These are phyloP conservation scores for Calendula officinalis DNA, from an alignment of 129 eudicot species.

Conservation along the genomic window DNA sequence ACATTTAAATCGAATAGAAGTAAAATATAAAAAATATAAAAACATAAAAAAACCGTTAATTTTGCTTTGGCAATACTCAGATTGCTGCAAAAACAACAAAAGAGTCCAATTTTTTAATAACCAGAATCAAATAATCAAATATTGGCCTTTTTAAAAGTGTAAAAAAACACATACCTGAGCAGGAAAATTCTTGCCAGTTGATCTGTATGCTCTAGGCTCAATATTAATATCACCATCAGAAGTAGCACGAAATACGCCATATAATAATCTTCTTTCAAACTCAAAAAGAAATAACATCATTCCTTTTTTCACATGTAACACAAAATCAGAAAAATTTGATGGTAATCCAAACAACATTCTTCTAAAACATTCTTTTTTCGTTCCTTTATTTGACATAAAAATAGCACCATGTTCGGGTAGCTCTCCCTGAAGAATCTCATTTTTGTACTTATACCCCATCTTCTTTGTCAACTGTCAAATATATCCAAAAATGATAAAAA, in stretches of 20 bases:
- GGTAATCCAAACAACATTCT: conserved; percentile 62
- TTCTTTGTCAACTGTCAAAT: conserved; percentile 35
- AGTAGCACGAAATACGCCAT: conserved; percentile 75
- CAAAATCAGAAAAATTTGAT: conserved; percentile 48
- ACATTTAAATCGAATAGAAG: conserved; percentile 20
- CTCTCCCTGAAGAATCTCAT: conserved; percentile 32
- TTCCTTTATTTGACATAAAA: conserved; percentile 56
- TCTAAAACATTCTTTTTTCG: conserved; percentile 56
- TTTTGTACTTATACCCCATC: conserved; percentile 28
- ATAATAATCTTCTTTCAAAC: conserved; percentile 49
- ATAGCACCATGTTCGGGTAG: conserved; percentile 72
- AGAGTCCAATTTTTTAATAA: neutral
- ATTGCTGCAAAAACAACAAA: conserved; percentile 1
- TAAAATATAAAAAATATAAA: neutral
- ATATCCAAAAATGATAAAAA: conserved; percentile 19
- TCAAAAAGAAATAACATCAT: conserved; percentile 82
- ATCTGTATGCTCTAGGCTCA: conserved; percentile 50
- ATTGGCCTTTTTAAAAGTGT: no score
- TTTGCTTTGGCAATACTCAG: conserved; percentile 4
- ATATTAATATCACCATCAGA: conserved; percentile 73
- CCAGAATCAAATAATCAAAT: neutral
- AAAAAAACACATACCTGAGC: conserved; percentile 61
- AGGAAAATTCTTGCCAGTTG: conserved; percentile 53
- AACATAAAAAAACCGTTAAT: neutral
- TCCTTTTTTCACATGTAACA: conserved; percentile 71